Base-by-base conservation (phyloP, 192 early-diverging fungal species). In the Phycomyces nitens region DNA sequence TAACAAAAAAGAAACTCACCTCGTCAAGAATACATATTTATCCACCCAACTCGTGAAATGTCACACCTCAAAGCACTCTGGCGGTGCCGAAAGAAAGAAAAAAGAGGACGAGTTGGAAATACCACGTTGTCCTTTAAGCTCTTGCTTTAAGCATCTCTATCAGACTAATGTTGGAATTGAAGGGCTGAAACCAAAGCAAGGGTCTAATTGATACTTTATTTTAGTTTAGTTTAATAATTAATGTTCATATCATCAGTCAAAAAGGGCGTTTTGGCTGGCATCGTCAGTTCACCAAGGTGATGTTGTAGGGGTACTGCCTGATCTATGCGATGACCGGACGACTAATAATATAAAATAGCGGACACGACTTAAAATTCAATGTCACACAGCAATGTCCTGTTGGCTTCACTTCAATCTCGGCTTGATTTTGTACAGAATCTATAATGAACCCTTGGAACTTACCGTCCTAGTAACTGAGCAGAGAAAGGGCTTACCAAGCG, bases 381-480 rank as follows among this genome's bases (percentile, higher is more conserved):
- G 53, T 54, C 23, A 54, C 53, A 54, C 53, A 24, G 53, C 23
- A 14, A 54, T 54, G 21, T 54, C 49, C 10, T 16, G 2, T 50
- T 50, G 49, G 29, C 3, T 34, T 34, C 7, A 2, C 29, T 34
- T 34, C 29, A 34, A 34, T 2, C 29, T 34, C 29, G 29, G 29
- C 29, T 34, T 34, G 29, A 34, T 34, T 34, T 34, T 34, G 29
- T 34, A 7, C 29, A 34, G 7, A 34, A 34, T 47, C 1, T 47
- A 18, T 47, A 47, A n/a, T n/a, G n/a, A n/a, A n/a, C n/a, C n/a
- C n/a, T n/a, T n/a, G n/a, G 12, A 18, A 2, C 12, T 47, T 54
- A 54, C 53, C 53, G 22, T 54, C 21, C 20, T 22, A 18, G 64
- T 41, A 34, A 65, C 26, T 20, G 64, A 65, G 29, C 64, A 65